A percentile compares a stretch with the other conserved stretches of the same genome.
Conservation (phyloP, 345 rosid species). For the Eucalyptus sp. region DNA sequence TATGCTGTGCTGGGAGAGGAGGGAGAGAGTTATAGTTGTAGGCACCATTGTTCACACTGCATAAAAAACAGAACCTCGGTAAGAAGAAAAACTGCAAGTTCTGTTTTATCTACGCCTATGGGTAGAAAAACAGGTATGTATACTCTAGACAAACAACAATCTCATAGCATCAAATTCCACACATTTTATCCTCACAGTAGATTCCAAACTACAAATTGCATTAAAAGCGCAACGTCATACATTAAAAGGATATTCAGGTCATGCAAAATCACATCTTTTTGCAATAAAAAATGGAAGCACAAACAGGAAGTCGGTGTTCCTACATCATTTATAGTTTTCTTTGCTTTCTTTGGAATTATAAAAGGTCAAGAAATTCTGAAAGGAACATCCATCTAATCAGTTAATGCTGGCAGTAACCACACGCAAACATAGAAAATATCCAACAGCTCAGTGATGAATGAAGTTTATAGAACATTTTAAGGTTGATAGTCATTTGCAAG, state of each 20-base stretch:
- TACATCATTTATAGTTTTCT: background rate
- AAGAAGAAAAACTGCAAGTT: background rate
- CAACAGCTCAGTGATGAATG: background rate
- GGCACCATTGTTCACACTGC: conserved; percentile 51
- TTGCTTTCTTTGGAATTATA: background rate
- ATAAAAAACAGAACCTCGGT: background rate
- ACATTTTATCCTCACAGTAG: background rate
- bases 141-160: background rate
- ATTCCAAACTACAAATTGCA: background rate
- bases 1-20: conserved; percentile 89
- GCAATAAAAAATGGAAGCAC: background rate
- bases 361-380: background rate
- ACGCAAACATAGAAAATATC: background rate
- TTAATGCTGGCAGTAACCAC: background rate
- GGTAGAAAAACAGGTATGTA: background rate
- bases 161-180: background rate
- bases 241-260: background rate
- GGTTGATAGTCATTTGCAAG: background rate
- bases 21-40: conserved; percentile 69
- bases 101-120: background rate
- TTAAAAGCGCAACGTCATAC: background rate
- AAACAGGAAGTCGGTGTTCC: background rate
- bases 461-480: background rate
- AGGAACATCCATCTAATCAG: background rate
- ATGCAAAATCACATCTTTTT: background rate